Base-by-base conservation (phyloP, 345 rosid species). In the Arabidopsis arenosa region DNA sequence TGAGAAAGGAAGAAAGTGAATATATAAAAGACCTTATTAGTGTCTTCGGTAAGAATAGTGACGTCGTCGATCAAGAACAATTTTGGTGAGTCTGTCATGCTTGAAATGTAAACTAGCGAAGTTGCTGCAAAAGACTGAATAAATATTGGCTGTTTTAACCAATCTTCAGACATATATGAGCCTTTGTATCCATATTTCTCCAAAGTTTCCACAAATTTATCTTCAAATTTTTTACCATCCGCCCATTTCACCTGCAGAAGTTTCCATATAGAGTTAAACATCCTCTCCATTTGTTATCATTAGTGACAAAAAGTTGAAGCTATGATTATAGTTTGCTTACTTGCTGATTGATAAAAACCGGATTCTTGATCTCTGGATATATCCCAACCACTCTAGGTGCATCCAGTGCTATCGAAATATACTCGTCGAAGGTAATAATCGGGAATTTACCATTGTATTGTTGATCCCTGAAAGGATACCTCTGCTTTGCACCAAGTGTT, bases 81-180 rank as follows among this genome's bases (percentile, higher is more conserved):
- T 76, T 88, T 90, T 64, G 99, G 99, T 8, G 82, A 86, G 84
- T 92, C 91, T 7, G 84, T 92, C 74, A 84, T 41, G 70, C 83
- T 85, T 52, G 97, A 87, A 59, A 75, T 61, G 72, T 88, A 83
- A 49, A 89, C 84, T 7, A 94, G 91, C 6, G 98, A 92, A 68
- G 89, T 92, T 64, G 97, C 96, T 57, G 97, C 97, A 66, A 95
- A 92, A 8, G 99, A 95, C 85, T 95, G 99, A 70, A 95, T 90
- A 68, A 95, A 92, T 10, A 86, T 66, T 7, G 98, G 99, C 51
- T 90, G 86, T 60, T 88, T 90, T 75, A 81, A 70, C 99, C 99
- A 95, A 47, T 89, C 82, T 70, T 90, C 26, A 7, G 97, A 95
- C 93, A 88, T 37, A 66, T 90, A 95, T 60, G 97, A 56, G 62